A percentile compares a stretch with the other conserved stretches of the same genome.
Evolutionary conservation across 2,329 filamentous ascomycete species (phyloP).

Genomic region (Arthrinium puccinioides): DNA sequence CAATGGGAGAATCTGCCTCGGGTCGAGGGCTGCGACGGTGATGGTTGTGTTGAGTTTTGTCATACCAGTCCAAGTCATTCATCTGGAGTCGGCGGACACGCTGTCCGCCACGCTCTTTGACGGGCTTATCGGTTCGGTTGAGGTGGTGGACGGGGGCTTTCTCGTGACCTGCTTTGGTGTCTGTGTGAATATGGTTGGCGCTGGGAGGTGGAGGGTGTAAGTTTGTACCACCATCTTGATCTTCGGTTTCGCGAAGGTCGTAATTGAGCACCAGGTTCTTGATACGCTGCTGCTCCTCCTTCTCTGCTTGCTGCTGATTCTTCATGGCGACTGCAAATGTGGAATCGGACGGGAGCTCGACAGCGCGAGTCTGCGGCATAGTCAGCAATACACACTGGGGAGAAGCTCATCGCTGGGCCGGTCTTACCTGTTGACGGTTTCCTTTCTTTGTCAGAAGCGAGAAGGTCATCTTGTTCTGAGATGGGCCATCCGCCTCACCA

Average conservation of each 20-base stretch:
- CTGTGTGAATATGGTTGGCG: constrained; percentile 40
- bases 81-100: constrained; percentile 86
- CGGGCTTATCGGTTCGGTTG: constrained; percentile 48
- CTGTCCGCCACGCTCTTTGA: constrained; percentile 65
- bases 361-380: constrained; percentile 68
- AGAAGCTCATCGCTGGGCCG: not conserved
- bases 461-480: constrained; percentile 81
- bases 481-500: constrained; percentile 24
- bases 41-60: constrained; percentile 11
- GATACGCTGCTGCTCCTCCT: constrained; percentile 95
- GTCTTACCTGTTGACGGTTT: constrained; percentile 77
- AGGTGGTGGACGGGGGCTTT: constrained; percentile 41
- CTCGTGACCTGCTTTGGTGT: constrained; percentile 39
- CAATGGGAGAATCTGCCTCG: too few relatives aligned
- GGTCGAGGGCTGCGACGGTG: not conserved
- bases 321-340: constrained; percentile 95
- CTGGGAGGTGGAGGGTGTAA: constrained; percentile 34
- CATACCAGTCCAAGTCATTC: constrained; percentile 96
- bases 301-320: constrained; percentile 87
- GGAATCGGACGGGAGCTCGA: constrained; percentile 84
- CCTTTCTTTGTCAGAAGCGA: constrained; percentile 92
- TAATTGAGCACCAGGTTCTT: constrained; percentile 97
- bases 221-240: constrained; percentile 64
- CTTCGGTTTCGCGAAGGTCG: constrained; percentile 79
- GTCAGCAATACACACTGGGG: not conserved